Base-by-base conservation (phyloP, 2,329 filamentous ascomycete species). In the Scedosporium boydii region DNA sequence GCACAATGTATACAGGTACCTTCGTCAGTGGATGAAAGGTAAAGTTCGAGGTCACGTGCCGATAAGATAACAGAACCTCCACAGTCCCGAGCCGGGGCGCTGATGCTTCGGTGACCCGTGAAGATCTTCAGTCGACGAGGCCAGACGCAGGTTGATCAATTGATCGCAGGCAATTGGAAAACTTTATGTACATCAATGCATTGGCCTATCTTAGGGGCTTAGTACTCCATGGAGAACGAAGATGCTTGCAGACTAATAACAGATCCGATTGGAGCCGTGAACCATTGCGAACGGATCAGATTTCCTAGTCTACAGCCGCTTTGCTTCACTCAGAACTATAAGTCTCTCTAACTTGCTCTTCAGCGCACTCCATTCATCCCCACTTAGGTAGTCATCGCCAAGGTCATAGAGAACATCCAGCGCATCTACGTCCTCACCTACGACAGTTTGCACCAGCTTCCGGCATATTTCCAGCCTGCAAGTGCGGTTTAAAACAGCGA, bases 11-110 rank as follows among this genome's bases (percentile, higher is more conserved):
- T 3, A 23, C 3, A 23, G 23, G 23, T 23, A 42, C 29, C 6
- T 34, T 34, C 2, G 34, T 34, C 5, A 38, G 4, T 38, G 34
- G 10, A 12, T 12, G 34, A 2, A 38, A 38, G 34, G 2, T 38
- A 38, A 51, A 60, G 55, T 27, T 4, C 3, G 3, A 6, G 26
- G n/a, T 60, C 59, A 60, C 59, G 59, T 60, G 59, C 3, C 16
- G 59, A 60, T 60, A 60, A 60, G 59, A 60, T 60, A 60, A 26
- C 4, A 4, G 21, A 48, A 48, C 18, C 34, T 38, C 34, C 10
- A 2, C 10, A 38, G 4, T 38, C 34, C 34, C 34, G 34, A 46
- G 27, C 27, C 27, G n/a, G 3, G 26, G 26, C 3, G 26, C 26
- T 27, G 26, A 27, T 27, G 26, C 5, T 27, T 27, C n/a, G n/a